These are phyloP conservation scores for Cutaneotrichosporon sp. DNA, from an alignment of 1,284 basidiomycete species.

Conservation along the genomic window DNA sequence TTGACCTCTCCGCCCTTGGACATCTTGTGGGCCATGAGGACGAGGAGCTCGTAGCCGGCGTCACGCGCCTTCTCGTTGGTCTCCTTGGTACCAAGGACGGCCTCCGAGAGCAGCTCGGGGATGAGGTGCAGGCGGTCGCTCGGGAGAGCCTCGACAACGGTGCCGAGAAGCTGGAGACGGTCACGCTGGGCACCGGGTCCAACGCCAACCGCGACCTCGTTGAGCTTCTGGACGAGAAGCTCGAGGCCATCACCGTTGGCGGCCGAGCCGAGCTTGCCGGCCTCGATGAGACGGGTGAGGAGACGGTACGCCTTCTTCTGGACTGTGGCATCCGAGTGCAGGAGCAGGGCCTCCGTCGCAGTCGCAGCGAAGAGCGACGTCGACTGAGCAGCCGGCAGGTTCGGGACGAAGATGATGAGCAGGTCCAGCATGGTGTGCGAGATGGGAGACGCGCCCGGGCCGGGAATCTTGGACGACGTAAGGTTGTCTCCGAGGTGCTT, in stretches of 20 bases:
- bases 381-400: constrained; percentile 66
- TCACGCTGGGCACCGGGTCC: constrained; percentile 88
- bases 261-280: constrained; percentile 59
- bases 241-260: constrained; percentile 59
- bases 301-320: constrained; percentile 97
- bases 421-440: constrained; percentile 87
- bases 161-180: constrained; percentile 73
- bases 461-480: constrained; percentile 42
- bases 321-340: constrained; percentile 75
- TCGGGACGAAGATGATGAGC: constrained; percentile 78
- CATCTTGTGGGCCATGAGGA: constrained; percentile 95
- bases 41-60: constrained; percentile 86
- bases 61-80: constrained; percentile 89
- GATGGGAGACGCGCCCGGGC: constrained; percentile 56
- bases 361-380: constrained; percentile 63
- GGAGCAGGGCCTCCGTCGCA: constrained; percentile 49
- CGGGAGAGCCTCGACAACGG: constrained; percentile 72
- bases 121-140: constrained; percentile 77
- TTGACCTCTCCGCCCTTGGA: constrained; percentile 79
- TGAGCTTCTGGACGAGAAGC: constrained; percentile 63
- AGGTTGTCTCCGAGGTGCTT: constrained; percentile 75
- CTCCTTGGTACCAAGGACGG: constrained; percentile 96
- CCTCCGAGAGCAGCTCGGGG: constrained; percentile 88
- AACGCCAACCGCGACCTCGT: constrained; percentile 63
- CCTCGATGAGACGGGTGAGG: constrained; percentile 70